These are phyloP conservation scores for Trametes gibbosa DNA, from an alignment of 768 basidiomycete genomes.

Conservation along the genomic window DNA sequence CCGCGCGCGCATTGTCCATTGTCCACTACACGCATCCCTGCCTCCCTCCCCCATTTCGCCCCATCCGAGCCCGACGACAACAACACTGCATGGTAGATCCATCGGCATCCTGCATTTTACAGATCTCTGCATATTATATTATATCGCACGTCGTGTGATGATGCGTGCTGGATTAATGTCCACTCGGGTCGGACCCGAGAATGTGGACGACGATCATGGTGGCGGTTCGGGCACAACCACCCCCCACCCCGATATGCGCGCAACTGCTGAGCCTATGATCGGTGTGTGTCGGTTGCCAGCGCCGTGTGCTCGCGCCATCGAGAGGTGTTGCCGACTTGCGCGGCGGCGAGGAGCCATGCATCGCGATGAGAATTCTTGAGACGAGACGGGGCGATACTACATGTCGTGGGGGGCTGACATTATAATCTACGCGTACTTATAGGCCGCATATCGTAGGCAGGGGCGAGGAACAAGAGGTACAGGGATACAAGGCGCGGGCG, in stretches of 20 bases:
- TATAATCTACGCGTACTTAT: neutral
- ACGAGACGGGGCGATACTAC: neutral
- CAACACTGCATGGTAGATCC: slow-evolving; percentile 11
- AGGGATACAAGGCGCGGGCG: neutral
- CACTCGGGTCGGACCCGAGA: too few relatives aligned
- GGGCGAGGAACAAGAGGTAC: neutral
- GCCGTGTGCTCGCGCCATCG: too few relatives aligned
- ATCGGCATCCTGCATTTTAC: neutral
- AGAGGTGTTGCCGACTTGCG: too few relatives aligned
- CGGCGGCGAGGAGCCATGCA: too few relatives aligned
- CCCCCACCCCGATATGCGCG: too few relatives aligned
- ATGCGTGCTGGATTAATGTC: neutral
- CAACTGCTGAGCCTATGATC: too few relatives aligned
- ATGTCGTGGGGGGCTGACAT: neutral
- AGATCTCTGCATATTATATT: neutral
- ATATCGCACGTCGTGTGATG: neutral
- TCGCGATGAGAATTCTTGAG: too few relatives aligned
- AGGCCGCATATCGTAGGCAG: neutral
- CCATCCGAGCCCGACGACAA: neutral
- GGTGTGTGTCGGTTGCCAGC: too few relatives aligned
- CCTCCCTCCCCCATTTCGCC: neutral
- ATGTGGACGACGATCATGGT: too few relatives aligned
- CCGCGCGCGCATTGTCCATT: neutral
- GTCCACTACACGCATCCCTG: neutral
- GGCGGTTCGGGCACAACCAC: too few relatives aligned